phyloP scores from a whole-genome alignment of 2,329 filamentous ascomycete genomes.

The Fusarium sp. region DNA sequence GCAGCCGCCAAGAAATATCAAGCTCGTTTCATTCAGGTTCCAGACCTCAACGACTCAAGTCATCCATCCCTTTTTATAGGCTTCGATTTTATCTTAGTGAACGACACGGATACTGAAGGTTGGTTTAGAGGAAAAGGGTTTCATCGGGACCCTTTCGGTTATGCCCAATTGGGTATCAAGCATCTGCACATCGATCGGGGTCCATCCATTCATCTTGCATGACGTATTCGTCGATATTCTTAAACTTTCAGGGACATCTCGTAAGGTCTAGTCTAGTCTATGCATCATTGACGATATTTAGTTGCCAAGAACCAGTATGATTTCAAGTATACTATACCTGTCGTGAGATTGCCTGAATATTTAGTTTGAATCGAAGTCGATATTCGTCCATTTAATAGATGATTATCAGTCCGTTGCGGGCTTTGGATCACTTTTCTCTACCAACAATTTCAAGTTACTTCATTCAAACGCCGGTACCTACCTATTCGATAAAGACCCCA shows the following conservation, averaged over 20 bases:
- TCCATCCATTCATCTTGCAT: slow-evolving; percentile 7
- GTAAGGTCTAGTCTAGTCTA: slow-evolving; percentile 12
- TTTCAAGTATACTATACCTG: background rate
- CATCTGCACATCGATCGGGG: slow-evolving; percentile 17
- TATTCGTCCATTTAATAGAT: background rate
- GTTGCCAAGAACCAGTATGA: background rate
- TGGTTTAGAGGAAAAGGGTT: background rate
- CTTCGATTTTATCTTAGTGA: background rate
- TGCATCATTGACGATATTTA: slow-evolving; percentile 38
- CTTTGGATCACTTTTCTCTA: background rate
- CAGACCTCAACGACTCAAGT: background rate
- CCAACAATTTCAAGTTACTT: background rate
- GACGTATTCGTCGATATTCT: slow-evolving; percentile 25
- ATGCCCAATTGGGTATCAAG: slow-evolving; percentile 18
- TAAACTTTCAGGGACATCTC: background rate
- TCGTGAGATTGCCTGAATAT: background rate
- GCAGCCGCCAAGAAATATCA: background rate
- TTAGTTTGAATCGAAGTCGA: background rate
- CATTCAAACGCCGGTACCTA: too few species aligned
- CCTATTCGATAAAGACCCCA: too few species aligned
- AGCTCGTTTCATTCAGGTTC: too few species aligned
- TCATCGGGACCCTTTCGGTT: background rate
- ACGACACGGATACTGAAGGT: background rate
- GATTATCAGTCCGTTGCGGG: background rate
- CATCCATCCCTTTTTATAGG: background rate